Evolutionary conservation across 331 rosid species (phyloP), one percentile per base, ranked within the genome.

Genomic region (Quercus tomentella): DNA sequence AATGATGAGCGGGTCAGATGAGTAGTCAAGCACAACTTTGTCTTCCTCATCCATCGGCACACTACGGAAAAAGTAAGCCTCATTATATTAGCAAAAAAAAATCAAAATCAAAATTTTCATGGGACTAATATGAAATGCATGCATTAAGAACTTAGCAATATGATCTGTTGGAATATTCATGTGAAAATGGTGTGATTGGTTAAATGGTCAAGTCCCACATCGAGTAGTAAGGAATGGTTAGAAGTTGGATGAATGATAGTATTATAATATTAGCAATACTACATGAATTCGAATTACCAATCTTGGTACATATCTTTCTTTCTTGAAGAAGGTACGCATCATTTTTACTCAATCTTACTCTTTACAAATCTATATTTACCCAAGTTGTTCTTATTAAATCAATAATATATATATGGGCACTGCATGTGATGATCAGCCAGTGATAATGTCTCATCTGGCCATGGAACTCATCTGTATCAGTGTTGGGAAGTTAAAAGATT

Each of bases 41-140:
- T 93, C 97, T 84, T 86, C 97, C 88, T 92, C 89, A 30, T 96
- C 99, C 94, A 96, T 93, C 31, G 99, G 98, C 56, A 96, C 98
- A 81, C 99, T 96, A 66, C 10, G 45, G 69, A 49, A 22, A 71
- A 74, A 52, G 72, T 62, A 37, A 26, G 11, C 12, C 33, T 17
- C 7, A 51, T 54, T 33, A 5, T 62, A 75, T 72, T 9, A 37
- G 37, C 84, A 22, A 73, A 25, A 73, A 56, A 71, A 26, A 35
- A 1, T n/a, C n/a, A 25, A 41, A 10, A 21, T 23, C 21, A 6
- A 49, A 71, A 21, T 71, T 23, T 18, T 71, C 57, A 6, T 4
- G 22, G 8, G 16, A 43, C 28, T 67, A 25, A 35, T 66, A 66
- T 67, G 28, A 65, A 30, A 65, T 63, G 41, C 26, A 67, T 67